Conservation (phyloP, 108 stramenopile genomes). For the Skeletonema potamos region DNA sequence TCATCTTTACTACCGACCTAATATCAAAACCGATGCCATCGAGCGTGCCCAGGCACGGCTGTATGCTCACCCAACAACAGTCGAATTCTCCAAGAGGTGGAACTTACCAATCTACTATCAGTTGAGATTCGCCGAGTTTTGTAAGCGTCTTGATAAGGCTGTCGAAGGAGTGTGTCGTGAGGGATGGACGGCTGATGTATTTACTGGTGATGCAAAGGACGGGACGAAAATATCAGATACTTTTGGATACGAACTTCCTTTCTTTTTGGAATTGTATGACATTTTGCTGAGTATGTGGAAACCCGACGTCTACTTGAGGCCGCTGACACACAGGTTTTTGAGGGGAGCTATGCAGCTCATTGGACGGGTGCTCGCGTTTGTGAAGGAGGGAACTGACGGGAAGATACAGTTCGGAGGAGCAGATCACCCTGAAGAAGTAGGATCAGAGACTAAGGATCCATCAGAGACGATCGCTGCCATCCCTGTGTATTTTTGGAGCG, state of each 20-base stretch:
- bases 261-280: constrained; percentile 83
- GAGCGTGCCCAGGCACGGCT: constrained; percentile 72
- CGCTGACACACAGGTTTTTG: constrained; percentile 77
- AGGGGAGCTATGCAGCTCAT: constrained; percentile 78
- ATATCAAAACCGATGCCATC: constrained; percentile 39
- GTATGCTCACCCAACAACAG: constrained; percentile 75
- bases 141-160: constrained; percentile 74
- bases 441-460: not conserved
- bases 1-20: constrained; percentile 58
- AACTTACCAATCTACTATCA: constrained; percentile 92
- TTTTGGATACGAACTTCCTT: constrained; percentile 71
- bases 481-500: constrained; percentile 74
- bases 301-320: constrained; percentile 67
- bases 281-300: constrained; percentile 65
- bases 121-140: constrained; percentile 83
- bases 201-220: constrained; percentile 50
- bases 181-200: constrained; percentile 82
- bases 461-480: constrained; percentile 25
- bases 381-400: constrained; percentile 75
- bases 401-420: constrained; percentile 71
- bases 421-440: not conserved
- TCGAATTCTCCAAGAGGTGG: constrained; percentile 86
- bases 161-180: constrained; percentile 56
- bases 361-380: constrained; percentile 70
- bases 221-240: constrained; percentile 43